Evolutionary conservation across 140 eudicot species (phyloP).

Genomic region (Erigeron philadelphicus): DNA sequence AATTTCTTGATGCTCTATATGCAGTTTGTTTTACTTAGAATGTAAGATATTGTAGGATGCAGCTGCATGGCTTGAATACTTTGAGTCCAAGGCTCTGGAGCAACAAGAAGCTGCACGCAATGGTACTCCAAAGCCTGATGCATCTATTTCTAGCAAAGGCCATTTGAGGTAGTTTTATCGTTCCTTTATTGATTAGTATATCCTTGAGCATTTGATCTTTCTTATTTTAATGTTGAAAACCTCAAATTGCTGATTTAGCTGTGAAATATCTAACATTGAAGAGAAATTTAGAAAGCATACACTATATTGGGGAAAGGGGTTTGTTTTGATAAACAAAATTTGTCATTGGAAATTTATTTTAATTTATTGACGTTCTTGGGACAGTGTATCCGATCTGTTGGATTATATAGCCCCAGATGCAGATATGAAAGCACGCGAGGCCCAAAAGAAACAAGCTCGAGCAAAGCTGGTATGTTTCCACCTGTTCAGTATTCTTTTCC

Average conservation of each 20-base stretch:
- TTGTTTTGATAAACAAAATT: not conserved
- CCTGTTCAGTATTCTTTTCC: not conserved
- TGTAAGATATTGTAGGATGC: slow-evolving; percentile 60
- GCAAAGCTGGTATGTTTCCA: slow-evolving; percentile 53
- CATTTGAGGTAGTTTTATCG: slow-evolving; percentile 57
- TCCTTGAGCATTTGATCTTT: not conserved
- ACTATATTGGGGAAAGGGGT: not conserved
- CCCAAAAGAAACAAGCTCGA: slow-evolving; percentile 97
- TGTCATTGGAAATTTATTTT: not conserved
- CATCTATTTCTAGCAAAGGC: slow-evolving; percentile 96
- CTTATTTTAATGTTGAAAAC: not conserved
- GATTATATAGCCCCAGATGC: slow-evolving; percentile 94
- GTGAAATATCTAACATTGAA: not conserved
- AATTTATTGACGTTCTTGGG: slow-evolving; percentile 19
- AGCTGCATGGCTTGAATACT: slow-evolving; percentile 99
- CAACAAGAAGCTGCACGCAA: slow-evolving; percentile 96
- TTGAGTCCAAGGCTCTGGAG: slow-evolving; percentile 91
- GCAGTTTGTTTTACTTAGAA: slow-evolving; percentile 16
- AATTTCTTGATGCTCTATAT: not conserved
- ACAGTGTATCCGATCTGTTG: slow-evolving; percentile 89
- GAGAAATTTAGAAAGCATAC: not conserved
- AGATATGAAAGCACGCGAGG: slow-evolving; percentile 80
- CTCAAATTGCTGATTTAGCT: not conserved
- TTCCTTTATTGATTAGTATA: not conserved
- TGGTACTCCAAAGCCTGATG: slow-evolving; percentile 98